These are phyloP conservation scores for Geotrichum reessii DNA, from an alignment of 1,139 yeast genomes.

Conservation along the genomic window DNA sequence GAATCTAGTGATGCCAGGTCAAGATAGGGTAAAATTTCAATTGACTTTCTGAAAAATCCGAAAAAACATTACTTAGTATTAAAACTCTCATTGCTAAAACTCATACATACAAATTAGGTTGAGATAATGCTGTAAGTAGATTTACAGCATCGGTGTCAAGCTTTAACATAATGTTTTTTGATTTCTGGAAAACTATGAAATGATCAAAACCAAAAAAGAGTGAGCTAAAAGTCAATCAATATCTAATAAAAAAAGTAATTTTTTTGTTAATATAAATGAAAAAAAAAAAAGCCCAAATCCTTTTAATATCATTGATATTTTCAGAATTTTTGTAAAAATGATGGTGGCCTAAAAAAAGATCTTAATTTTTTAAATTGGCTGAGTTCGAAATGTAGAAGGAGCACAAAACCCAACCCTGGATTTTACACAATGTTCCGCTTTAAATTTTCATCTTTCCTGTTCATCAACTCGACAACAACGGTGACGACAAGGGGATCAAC, in stretches of 20 bases:
- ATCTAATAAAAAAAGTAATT: no score
- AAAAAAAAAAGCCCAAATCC: neutral
- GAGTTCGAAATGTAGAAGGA: neutral
- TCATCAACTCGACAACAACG: neutral
- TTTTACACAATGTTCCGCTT: neutral
- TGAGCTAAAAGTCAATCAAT: no score
- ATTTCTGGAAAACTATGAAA: no score
- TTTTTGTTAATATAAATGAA: no score
- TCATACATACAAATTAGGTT: slow-evolving; percentile 4
- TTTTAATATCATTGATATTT: neutral
- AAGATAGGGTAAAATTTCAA: neutral
- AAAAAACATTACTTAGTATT: neutral
- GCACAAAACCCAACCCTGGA: neutral
- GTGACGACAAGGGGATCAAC: neutral
- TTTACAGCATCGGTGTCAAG: neutral
- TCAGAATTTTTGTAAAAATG: neutral
- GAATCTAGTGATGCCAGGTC: neutral
- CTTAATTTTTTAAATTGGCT: neutral
- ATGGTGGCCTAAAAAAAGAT: neutral
- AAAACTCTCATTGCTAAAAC: no score
- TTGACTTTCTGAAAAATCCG: neutral
- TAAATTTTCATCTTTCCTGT: neutral
- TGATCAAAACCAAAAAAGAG: no score
- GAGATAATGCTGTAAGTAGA: slow-evolving; percentile 2
- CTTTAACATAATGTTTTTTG: neutral